Evolutionary conservation across 2,329 filamentous ascomycete genomes (phyloP).

Genomic region (Niveomyces coronatus): DNA sequence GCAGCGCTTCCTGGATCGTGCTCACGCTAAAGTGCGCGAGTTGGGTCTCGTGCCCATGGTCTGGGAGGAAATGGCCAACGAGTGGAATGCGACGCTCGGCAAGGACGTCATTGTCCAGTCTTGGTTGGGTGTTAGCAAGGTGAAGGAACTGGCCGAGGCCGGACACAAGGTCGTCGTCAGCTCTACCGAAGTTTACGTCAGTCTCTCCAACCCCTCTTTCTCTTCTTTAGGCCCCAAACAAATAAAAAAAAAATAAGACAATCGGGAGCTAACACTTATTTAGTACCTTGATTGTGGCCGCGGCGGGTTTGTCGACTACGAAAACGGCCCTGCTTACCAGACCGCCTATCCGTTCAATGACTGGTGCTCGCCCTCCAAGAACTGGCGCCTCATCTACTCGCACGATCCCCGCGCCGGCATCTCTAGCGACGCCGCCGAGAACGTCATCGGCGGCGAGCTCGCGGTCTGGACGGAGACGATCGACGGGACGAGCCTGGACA

Average conservation of each 20-base stretch:
- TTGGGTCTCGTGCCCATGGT: conserved; percentile 63
- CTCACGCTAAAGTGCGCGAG: conserved; percentile 53
- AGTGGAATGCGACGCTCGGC: conserved; percentile 67
- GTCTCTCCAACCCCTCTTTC: conserved; percentile 15
- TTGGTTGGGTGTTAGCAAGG: conserved; percentile 58
- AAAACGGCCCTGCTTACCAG: conserved; percentile 41
- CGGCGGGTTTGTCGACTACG: conserved; percentile 68
- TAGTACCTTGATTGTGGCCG: conserved; percentile 77
- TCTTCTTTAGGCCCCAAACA: neutral
- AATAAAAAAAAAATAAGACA: neutral
- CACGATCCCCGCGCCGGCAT: conserved; percentile 64
- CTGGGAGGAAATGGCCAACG: conserved; percentile 78
- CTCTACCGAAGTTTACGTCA: conserved; percentile 68
- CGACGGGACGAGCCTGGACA: conserved; percentile 65
- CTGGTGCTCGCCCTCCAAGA: conserved; percentile 73
- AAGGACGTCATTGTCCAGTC: conserved; percentile 66
- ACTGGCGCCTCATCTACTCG: conserved; percentile 71
- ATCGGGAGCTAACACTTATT: conserved; percentile 15
- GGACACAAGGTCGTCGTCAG: conserved; percentile 67
- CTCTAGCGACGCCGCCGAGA: conserved; percentile 46
- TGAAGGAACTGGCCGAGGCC: conserved; percentile 46
- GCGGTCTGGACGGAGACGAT: conserved; percentile 75
- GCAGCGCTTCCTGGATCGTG: conserved; percentile 64
- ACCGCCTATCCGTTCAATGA: conserved; percentile 61
- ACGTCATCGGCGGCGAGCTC: conserved; percentile 72